Evolutionary conservation across 2,329 filamentous ascomycete genomes (phyloP).

Genomic region (Botrytis fabae): DNA sequence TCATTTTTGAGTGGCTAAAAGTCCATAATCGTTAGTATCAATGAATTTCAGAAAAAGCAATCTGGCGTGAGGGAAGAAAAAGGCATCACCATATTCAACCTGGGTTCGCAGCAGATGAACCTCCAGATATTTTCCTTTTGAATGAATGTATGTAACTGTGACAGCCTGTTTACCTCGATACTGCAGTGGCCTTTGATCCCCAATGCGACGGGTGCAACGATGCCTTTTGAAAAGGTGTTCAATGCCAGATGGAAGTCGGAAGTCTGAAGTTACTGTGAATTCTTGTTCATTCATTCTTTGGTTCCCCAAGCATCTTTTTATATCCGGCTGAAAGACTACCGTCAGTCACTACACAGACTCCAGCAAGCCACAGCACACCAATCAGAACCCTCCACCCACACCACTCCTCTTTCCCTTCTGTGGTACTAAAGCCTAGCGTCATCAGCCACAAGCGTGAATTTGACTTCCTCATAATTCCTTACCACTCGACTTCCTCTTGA

Average conservation of each 20-base stretch:
- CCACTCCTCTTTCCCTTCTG: slow-evolving; percentile 4
- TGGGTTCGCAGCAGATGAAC: neutral
- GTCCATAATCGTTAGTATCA: slow-evolving; percentile 22
- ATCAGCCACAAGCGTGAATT: slow-evolving; percentile 22
- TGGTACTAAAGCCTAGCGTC: slow-evolving; percentile 18
- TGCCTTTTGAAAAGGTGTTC: neutral
- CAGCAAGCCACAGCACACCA: neutral
- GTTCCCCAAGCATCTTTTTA: slow-evolving; percentile 1
- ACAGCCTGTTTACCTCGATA: neutral
- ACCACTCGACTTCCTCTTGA: neutral
- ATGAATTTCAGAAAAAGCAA: slow-evolving; percentile 6
- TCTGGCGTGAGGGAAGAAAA: neutral
- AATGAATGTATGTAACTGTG: neutral
- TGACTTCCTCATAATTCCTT: slow-evolving; percentile 8
- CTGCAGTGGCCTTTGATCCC: neutral
- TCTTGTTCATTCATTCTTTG: neutral
- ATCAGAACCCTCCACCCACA: slow-evolving; percentile 4
- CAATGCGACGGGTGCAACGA: neutral
- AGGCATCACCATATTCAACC: slow-evolving; percentile 14
- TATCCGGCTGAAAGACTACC: neutral
- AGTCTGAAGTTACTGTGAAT: neutral
- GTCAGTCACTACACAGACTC: neutral
- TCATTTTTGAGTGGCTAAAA: slow-evolving; percentile 62
- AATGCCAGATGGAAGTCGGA: neutral
- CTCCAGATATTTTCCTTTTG: neutral